Evolutionary conservation across 2,329 filamentous ascomycete species (phyloP), one percentile per base, ranked within the genome.

Genomic region (Verticillium longisporum): DNA sequence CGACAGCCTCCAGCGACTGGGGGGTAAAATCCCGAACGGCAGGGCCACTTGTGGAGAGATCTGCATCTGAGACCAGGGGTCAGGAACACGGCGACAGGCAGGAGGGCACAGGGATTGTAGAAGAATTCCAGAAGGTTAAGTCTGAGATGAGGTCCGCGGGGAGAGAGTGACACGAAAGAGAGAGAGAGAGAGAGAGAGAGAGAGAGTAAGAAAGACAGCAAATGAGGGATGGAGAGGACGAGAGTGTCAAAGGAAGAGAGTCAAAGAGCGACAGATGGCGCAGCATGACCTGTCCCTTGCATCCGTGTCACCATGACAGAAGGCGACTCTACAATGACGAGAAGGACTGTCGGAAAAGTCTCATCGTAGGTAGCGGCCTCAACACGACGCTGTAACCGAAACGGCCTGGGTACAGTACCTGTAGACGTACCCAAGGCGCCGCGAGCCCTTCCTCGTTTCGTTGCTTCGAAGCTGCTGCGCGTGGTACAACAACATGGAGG

Each of bases 11-110:
- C 14, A 53, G n/a, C 55, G 57, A 45, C 45, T 31, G n/a, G 26
- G 21, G 32, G 38, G 32, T 3, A 36, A 59, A 59, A 33, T 55
- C 57, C 57, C 57, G 57, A 55, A 54, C 50, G 57, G 55, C 57
- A 59, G 57, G 57, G 57, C 33, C 21, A 33, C 32, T 33, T 59
- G 57, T 59, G 57, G 57, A 55, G 57, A 59, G 57, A 59, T 59
- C 57, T 59, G 57, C 57, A 53, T 45, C 41, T 50, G 31, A 21
- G 57, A 33, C 57, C 41, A 18, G 54, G 54, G 32, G 26, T 10
- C 54, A 32, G 26, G 54, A 31, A 55, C 32, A 14, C 26, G 33
- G 6, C 18, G 7, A 13, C 9, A 33, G 34, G 21, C 37, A 33
- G 56, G 15, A 45, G 38, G 13, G 11, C 37, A 15, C 56, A 58